Evolutionary conservation across 352 stramenopile species (phyloP), one percentile per base, ranked within the genome.

Genomic region (Hyaloperonospora arabidopsidis): DNA sequence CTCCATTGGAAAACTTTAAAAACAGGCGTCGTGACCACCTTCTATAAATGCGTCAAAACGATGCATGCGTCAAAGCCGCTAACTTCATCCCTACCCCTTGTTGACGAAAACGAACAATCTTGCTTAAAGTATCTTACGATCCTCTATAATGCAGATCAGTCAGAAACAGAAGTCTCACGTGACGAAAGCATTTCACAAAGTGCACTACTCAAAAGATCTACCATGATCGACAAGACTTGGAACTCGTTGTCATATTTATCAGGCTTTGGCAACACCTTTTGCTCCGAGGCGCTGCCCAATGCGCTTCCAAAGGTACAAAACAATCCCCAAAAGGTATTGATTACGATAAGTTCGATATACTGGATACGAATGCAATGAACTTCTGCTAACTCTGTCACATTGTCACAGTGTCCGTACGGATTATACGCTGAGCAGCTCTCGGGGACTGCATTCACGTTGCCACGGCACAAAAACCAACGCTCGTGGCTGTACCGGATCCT

Each of bases 361-460:
- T 38, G 32, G n/a, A 41, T 41, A 15, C 12, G 13, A 41, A 41
- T 15, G 35, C 12, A 41, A 41, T 41, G 4, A 41, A n/a, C 13
- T 17, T 18, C n/a, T 41, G 2, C 5, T 5, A 15, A 3, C 12
- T 14, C 22, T 7, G 2, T 14, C 7, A n/a, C 17, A 17, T 12
- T 21, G 8, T 29, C 39, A 17, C n/a, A 82, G 59, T 97, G 93
- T 38, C 77, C 94, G 1, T 96, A 96, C 52, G 86, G 88, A 7
- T 71, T 97, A 34, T 96, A 95, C 55, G 81, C 95, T 3, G 95
- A 98, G 73, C 94, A 98, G 67, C 63, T 98, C 28, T 97, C 89
- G 17, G 95, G 95, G 40, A 98, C 94, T 46, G 93, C 95, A 23
- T 98, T 98, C 77, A 98, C 95, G 21, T 59, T 94, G 51, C 93